Base-by-base conservation (phyloP, 1,284 basidiomycete species). In the Leccinum griseonigrum region DNA sequence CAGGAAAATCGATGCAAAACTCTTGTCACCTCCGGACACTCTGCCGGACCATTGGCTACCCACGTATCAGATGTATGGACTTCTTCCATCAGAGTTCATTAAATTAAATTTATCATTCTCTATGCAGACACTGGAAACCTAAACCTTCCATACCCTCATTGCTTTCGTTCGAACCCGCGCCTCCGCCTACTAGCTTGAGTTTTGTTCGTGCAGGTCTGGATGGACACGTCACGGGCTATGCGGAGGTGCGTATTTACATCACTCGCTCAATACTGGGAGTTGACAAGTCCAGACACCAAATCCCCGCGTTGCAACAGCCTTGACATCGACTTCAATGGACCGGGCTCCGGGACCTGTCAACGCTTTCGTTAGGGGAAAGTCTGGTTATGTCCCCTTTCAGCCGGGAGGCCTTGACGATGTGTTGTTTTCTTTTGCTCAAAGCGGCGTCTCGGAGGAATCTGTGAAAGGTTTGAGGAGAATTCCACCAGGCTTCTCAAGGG, bases 351-450 rank as follows among this genome's bases (percentile, higher is more conserved):
- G 86, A 7, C 83, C 88, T 1, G 81, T 79, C 53, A 84, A 85
- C 66, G 90, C 87, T 64, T 98, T 98, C 76, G 95, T 98, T 7
- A 81, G 95, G 62, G 96, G 96, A 55, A 97, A 96, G 76, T 92
- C 94, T 34, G 91, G 92, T 26, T 88, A 95, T 75, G 86, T 97
- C 3, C 96, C 96, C 0, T 97, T 97, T 76, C 84, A 88, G 78
- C 95, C 95, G 8, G 95, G 95, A 58, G 95, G 95, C 9, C 79
- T 97, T 31, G 89, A 91, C 54, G 85, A 86, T 66, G 77, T 79
- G 2, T 65, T 79, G 16, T 68, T 80, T 59, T 76, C 75, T 34
- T 69, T 76, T 18, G 70, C 70, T 51, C 77, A 77, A 52, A 66
- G 75, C 11, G 70, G 71, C 16, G 69, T 74, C 8, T 70, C 76